These are phyloP conservation scores for Xylaria hypoxylon DNA, from an alignment of 2,329 filamentous ascomycete species.

Conservation along the genomic window DNA sequence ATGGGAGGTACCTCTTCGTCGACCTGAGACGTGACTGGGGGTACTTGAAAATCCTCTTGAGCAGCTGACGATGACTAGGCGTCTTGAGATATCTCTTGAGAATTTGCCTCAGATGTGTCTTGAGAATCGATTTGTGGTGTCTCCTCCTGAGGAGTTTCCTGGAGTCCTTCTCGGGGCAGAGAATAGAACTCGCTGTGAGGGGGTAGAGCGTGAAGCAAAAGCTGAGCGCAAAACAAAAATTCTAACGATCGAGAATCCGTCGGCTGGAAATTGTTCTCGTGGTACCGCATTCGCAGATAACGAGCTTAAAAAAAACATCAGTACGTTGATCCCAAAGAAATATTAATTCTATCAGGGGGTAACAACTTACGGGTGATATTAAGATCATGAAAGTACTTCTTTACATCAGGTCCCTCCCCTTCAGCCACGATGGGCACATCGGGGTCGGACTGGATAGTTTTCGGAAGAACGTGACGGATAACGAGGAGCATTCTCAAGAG, in stretches of 20 bases:
- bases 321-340: not conserved
- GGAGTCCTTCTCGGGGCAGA: constrained; percentile 11
- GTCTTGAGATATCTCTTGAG: constrained; percentile 33
- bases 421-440: constrained; percentile 63
- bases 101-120: constrained; percentile 23
- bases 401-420: constrained; percentile 59
- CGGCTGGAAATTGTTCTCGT: constrained; percentile 64
- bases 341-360: constrained; percentile 11
- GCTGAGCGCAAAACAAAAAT: constrained; percentile 58
- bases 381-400: constrained; percentile 66
- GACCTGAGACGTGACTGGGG: not conserved
- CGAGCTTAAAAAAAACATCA: constrained; percentile 49
- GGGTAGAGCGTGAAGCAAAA: constrained; percentile 51
- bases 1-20: not conserved
- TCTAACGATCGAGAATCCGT: constrained; percentile 61
- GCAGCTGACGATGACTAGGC: constrained; percentile 39
- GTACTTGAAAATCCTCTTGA: constrained; percentile 18
- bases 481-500: constrained; percentile 70
- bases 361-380: constrained; percentile 67
- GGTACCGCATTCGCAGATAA: constrained; percentile 60
- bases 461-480: constrained; percentile 70
- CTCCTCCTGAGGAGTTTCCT: constrained; percentile 19
- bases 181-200: constrained; percentile 23
- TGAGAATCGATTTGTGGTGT: constrained; percentile 14
- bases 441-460: constrained; percentile 57